Evolutionary conservation across 805 yeast genomes (phyloP), one percentile per base, ranked within the genome.

Genomic region (Yarrowia sp.): DNA sequence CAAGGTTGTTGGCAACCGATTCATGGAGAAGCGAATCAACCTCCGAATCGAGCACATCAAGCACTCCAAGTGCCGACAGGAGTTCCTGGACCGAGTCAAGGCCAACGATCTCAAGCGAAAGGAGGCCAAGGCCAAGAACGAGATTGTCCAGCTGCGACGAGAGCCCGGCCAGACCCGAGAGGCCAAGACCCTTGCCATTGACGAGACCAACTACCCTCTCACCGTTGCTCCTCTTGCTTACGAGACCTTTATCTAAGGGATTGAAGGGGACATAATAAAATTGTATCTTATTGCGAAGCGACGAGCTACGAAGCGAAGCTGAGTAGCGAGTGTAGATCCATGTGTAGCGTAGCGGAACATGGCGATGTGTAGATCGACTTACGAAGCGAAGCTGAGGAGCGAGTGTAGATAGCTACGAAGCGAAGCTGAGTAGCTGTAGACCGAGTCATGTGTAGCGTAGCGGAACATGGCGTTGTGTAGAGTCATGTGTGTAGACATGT

Each of bases 41-140:
- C 84, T 95, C 81, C 93, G 97, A 85, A 88, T 95, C 79, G 99
- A 95, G 87, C 99, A 95, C 85, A 84, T 95, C 79, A 92, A 92
- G 86, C 99, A 95, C 91, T 95, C 99, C 79, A 93, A 93, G 85
- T 95, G 98, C 88, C 93, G 99, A 85, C 90, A 90, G 82, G 98
- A 95, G 84, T 95, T 95, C 84, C 87, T 95, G 83, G 89, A 90
- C 88, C 92, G 99, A 86, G 99, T 95, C 78, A 93, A 92, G 87
- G 80, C 87, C 79, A 95, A 93, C 84, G 97, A 96, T 81, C 95
- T 90, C 75, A 86, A 85, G 85, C 89, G 87, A 85, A 81, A 81
- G 75, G 98, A 89, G 82, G 99, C 98, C 75, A 92, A 92, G 87
- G 92, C 89, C 73, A 83, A 88, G 80, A 98, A 98, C 81, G 88